Evolutionary conservation across 208 protist genomes (phyloP), one percentile per base, ranked within the genome.

Genomic region (Trypanosoma boissoni): DNA sequence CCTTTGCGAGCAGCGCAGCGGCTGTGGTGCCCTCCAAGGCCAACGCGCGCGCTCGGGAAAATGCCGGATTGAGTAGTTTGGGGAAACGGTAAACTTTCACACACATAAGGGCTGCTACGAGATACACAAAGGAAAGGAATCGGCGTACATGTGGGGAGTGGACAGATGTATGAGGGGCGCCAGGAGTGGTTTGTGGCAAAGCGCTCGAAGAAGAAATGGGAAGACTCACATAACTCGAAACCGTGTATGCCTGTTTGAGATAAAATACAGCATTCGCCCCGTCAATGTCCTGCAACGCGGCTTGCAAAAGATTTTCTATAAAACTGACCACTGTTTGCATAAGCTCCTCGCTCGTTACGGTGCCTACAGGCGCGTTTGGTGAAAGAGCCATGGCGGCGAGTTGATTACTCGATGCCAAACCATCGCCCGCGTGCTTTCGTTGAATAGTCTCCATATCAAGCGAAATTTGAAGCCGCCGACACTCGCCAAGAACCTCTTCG

Each of bases 51-150:
- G 84, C 84, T 44, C 86, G 85, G 26, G 69, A 41, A 60, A 92
- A 92, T 31, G 72, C 76, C 42, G 43, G 37, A 60, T 88, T 92
- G 4, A 94, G 68, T 36, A 91, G 59, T 49, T 72, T 83, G 24
- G 88, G 88, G 39, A 94, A 83, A 34, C 82, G 84, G 58, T 92
- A 94, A 43, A 94, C 80, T 70, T 94, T 94, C 37, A 94, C 88
- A n/a, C 74, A 75, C 74, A 88, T 88, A 10, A 94, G 69, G 3
- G 85, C 56, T 0, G 88, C 82, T 18, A 88, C 49, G 37, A 88
- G 42, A 52, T 85, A 91, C 9, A 55, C 56, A 0, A 86, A 62
- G 9, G 79, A 75, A 28, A 94, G 78, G 48, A 94, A 90, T 23
- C 74, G 74, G 2, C 74, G 72, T 28, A 54, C 50, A 43, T 27